Evolutionary conservation across 495 filamentous ascomycete genomes (phyloP).

Genomic region (Astrocystis sublimbata): DNA sequence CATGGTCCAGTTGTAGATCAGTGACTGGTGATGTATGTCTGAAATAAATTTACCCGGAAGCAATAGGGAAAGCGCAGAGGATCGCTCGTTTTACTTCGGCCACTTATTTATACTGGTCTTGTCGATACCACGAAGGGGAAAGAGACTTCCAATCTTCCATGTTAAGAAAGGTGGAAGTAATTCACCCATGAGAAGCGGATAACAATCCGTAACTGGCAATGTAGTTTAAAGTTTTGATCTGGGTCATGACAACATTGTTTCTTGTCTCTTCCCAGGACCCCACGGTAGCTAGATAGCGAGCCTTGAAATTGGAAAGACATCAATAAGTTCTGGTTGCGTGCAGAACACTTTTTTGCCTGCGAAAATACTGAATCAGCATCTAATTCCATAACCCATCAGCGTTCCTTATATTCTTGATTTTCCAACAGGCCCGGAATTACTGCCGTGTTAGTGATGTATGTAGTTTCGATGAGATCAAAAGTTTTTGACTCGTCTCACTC

Average conservation of each 20-base stretch:
- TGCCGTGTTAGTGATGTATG: no score
- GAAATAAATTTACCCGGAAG: background rate
- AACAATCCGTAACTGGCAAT: background rate
- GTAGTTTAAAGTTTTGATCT: background rate
- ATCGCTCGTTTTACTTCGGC: background rate
- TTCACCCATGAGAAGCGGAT: background rate
- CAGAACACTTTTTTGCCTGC: no score
- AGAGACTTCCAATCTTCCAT: no score
- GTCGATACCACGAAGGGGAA: no score
- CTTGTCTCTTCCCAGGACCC: background rate
- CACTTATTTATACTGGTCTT: no score
- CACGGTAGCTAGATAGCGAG: background rate
- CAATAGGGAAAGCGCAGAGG: background rate
- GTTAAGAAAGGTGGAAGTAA: no score
- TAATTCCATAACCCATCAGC: background rate
- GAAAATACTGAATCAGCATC: background rate
- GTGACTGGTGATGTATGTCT: background rate
- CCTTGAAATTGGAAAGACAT: no score
- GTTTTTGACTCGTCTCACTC: background rate
- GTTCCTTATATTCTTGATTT: no score
- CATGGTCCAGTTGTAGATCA: constrained; percentile 72
- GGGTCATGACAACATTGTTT: background rate
- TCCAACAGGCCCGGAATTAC: no score
- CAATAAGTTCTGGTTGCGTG: no score
- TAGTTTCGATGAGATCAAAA: background rate